phyloP scores from a whole-genome alignment of 2,329 filamentous ascomycete species.

The Alternaria panax region DNA sequence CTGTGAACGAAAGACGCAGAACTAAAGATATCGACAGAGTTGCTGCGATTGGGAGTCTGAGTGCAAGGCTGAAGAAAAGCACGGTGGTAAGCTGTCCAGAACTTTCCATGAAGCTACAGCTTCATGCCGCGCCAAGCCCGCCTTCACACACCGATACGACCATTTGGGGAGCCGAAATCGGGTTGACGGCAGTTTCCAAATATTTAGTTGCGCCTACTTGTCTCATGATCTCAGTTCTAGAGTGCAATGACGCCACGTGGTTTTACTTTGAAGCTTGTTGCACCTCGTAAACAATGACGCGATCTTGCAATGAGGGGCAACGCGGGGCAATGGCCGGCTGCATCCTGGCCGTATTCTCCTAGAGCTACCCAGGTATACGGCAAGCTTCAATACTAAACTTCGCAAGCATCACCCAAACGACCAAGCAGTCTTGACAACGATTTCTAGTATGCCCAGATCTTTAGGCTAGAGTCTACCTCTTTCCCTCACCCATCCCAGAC shows the following conservation, averaged over 20 bases:
- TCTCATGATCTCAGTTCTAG: too few species aligned
- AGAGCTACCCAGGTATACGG: neutral
- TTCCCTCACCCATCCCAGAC: neutral
- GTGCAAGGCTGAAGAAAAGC: conserved; percentile 34
- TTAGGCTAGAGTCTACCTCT: neutral
- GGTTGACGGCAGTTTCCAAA: neutral
- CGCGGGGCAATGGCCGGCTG: conserved; percentile 29
- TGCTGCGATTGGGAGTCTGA: conserved; percentile 1
- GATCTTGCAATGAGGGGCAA: conserved; percentile 34
- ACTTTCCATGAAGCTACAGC: conserved; percentile 42
- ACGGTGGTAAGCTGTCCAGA: conserved; percentile 39
- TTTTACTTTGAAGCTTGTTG: conserved; percentile 2
- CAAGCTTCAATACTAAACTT: neutral
- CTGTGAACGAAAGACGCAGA: neutral
- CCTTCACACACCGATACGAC: conserved; percentile 15
- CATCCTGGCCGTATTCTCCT: neutral
- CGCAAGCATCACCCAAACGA: neutral
- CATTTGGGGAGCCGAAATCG: neutral
- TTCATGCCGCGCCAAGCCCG: conserved; percentile 32
- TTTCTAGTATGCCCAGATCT: neutral
- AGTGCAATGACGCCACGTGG: neutral
- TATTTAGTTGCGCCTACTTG: neutral
- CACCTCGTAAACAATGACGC: conserved; percentile 18
- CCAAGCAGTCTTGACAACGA: neutral
- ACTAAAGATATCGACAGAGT: neutral